A percentile compares a stretch with the other conserved stretches of the same genome.
Conservation (phyloP, 139 green algal genomes). For the Chlamydomonas sphaeroides region DNA sequence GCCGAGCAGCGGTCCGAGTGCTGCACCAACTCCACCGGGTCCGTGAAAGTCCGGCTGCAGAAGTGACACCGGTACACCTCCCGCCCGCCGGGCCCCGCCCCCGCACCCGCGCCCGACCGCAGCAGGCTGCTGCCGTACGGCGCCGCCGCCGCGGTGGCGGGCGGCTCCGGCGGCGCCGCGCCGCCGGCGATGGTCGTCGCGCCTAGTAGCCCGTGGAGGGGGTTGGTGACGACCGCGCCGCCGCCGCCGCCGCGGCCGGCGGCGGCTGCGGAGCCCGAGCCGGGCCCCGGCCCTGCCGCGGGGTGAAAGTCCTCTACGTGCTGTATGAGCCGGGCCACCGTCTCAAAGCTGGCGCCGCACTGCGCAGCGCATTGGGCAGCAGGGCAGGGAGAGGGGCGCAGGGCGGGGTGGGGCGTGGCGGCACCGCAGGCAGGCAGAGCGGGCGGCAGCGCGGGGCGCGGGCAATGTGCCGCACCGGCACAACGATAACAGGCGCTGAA, state of each 20-base stretch:
- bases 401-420: too few relatives aligned
- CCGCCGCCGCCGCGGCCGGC: neutral
- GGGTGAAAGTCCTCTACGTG: conserved; percentile 51
- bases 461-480: too few relatives aligned
- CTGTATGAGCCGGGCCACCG: conserved; percentile 55
- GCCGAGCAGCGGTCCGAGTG: conserved; percentile 33
- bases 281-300: too few relatives aligned
- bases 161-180: neutral
- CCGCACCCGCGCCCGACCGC: neutral
- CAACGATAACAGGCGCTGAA: too few relatives aligned
- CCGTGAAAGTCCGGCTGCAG: conserved; percentile 35
- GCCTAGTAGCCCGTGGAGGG: conserved; percentile 3
- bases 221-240: neutral
- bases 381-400: too few relatives aligned
- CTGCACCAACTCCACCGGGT: conserved; percentile 42
- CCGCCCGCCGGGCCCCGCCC: neutral
- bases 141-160: neutral
- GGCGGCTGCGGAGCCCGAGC: neutral
- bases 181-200: conserved; percentile 7
- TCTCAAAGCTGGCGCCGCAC: conserved; percentile 50
- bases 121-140: neutral
- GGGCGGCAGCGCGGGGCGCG: too few relatives aligned
- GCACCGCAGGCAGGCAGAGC: too few relatives aligned
- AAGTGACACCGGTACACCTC: conserved; percentile 43
- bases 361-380: too few relatives aligned